Conservation (phyloP, 2,329 filamentous ascomycete genomes). For the Akanthomyces dipterigenus region DNA sequence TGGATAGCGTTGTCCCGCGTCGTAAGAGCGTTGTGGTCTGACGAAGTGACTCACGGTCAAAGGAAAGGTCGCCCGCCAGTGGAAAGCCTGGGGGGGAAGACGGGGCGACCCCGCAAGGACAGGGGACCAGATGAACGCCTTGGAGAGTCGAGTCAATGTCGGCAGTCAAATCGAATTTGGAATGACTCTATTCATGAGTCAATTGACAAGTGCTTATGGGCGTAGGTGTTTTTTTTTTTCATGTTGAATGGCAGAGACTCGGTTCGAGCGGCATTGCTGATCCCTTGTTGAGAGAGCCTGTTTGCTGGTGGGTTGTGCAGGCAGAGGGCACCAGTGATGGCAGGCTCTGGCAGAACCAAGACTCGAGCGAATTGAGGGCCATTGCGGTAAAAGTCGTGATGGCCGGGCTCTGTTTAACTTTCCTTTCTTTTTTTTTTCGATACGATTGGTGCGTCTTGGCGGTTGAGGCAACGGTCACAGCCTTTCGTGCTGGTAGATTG, state of each 20-base stretch:
- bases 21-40: slow-evolving; percentile 2
- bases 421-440: too few relatives aligned
- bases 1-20: not conserved
- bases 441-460: too few relatives aligned
- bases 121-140: not conserved
- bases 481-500: too few relatives aligned
- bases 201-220: not conserved
- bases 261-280: not conserved
- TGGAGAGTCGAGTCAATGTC: not conserved
- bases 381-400: too few relatives aligned
- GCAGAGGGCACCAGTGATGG: not conserved
- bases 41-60: slow-evolving; percentile 3
- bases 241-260: not conserved
- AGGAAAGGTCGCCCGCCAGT: not conserved
- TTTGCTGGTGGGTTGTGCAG: not conserved
- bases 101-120: not conserved
- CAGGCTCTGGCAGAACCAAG: too few relatives aligned
- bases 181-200: slow-evolving; percentile 3
- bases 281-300: not conserved
- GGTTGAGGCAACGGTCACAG: too few relatives aligned
- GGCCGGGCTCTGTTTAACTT: too few relatives aligned
- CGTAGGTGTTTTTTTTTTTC: not conserved
- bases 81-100: not conserved
- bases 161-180: not conserved
- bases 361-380: too few relatives aligned